phyloP scores from a whole-genome alignment of 2,329 filamentous ascomycete species.

The Colletotrichum sp. region DNA sequence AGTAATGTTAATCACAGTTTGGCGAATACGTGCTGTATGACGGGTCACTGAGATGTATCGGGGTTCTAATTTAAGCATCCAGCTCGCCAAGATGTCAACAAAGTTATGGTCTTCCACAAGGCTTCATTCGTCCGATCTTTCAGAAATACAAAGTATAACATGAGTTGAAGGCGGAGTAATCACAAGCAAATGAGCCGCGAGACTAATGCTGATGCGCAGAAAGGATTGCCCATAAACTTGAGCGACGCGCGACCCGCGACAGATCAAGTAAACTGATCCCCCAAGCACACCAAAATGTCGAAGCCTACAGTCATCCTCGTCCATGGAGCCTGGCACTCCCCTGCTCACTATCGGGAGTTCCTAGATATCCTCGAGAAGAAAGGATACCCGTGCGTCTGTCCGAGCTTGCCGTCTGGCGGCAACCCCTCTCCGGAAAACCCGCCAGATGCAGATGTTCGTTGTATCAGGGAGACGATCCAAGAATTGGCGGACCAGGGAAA shows the following conservation, averaged over 20 bases:
- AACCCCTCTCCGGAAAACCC: neutral
- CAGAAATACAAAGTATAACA: neutral
- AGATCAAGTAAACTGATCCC: neutral
- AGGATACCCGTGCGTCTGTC: neutral
- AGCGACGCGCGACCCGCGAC: neutral
- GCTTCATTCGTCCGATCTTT: neutral
- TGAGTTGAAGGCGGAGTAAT: neutral
- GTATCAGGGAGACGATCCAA: neutral
- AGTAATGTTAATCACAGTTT: neutral
- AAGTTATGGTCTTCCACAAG: neutral
- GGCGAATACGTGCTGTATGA: neutral
- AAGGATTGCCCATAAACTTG: neutral
- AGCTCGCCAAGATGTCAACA: neutral
- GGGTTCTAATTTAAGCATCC: neutral
- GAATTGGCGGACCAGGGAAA: neutral
- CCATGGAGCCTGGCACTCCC: slow-evolving; percentile 8
- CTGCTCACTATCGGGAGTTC: neutral
- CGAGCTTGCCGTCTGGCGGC: neutral
- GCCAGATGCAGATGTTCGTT: neutral
- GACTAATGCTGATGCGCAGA: neutral
- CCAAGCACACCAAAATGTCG: neutral
- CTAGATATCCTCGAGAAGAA: neutral
- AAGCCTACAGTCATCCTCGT: neutral
- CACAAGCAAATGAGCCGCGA: neutral
- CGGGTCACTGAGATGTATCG: neutral